phyloP scores from a whole-genome alignment of 1,284 basidiomycete genomes.

The Cronartium quercuum region DNA sequence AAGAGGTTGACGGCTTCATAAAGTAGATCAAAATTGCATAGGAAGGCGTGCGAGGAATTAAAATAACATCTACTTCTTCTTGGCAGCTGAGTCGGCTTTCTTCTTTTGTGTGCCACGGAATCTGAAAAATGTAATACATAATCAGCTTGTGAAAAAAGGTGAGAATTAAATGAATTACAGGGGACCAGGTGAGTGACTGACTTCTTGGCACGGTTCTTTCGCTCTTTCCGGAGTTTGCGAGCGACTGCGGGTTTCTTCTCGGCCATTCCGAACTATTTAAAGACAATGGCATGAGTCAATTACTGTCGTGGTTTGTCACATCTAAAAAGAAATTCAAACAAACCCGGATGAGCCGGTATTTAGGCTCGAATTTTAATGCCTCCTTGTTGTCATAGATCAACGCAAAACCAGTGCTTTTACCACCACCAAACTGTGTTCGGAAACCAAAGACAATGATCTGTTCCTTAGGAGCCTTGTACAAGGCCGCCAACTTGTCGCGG shows the following conservation, averaged over 20 bases:
- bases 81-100: conserved; percentile 32
- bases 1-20: neutral
- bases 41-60: neutral
- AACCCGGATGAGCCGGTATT: conserved; percentile 89
- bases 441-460: conserved; percentile 59
- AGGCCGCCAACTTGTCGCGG: conserved; percentile 77
- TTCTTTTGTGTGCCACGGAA: conserved; percentile 39
- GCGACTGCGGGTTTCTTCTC: conserved; percentile 84
- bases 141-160: neutral
- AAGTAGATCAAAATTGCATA: neutral
- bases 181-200: conserved; percentile 48
- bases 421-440: conserved; percentile 94
- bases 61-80: neutral
- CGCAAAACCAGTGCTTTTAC: conserved; percentile 92
- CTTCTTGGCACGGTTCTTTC: conserved; percentile 99
- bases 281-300: neutral
- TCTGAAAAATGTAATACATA: neutral
- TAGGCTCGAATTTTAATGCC: conserved; percentile 93
- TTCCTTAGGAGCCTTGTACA: conserved; percentile 62
- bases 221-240: conserved; percentile 97
- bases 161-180: too few relatives aligned
- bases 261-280: conserved; percentile 66
- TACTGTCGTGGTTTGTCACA: neutral
- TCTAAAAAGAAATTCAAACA: conserved; percentile 49
- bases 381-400: conserved; percentile 96